A percentile compares a stretch with the other conserved stretches of the same genome.
These are phyloP conservation scores for Curvularia lunata DNA, from an alignment of 2,329 filamentous ascomycete species.

Conservation along the genomic window DNA sequence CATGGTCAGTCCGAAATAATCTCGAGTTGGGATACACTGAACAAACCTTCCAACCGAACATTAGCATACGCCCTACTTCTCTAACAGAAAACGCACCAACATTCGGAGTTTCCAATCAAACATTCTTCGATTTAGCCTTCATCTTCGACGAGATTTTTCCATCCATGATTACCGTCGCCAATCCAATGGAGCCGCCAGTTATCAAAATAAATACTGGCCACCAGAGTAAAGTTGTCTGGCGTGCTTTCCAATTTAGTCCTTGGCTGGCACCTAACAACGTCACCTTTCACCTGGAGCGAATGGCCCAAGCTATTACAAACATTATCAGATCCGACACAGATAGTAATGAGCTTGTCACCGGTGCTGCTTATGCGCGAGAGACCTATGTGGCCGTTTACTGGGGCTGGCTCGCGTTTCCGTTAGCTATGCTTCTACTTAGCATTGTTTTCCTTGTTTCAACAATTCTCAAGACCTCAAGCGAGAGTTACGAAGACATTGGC, in stretches of 20 bases:
- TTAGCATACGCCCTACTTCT: constrained; percentile 14
- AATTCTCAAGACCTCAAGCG: constrained; percentile 31
- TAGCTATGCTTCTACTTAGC: constrained; percentile 30
- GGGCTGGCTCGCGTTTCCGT: constrained; percentile 41
- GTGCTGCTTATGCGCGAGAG: constrained; percentile 1
- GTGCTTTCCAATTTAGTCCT: constrained; percentile 18
- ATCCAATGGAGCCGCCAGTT: background rate
- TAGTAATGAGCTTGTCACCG: constrained; percentile 19
- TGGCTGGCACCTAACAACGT: constrained; percentile 34
- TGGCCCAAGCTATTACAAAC: constrained; percentile 31
- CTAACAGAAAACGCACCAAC: background rate
- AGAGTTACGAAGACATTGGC: constrained; percentile 9
- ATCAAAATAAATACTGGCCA: constrained; percentile 10
- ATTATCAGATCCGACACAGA: background rate
- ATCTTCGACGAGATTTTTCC: constrained; percentile 22
- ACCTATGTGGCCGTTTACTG: constrained; percentile 30
- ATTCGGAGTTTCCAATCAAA: constrained; percentile 17
- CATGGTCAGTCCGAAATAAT: constrained; percentile 4
- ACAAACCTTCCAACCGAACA: constrained; percentile 4
- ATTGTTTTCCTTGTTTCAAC: constrained; percentile 33
- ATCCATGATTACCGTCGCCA: constrained; percentile 5
- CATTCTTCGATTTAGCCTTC: background rate
- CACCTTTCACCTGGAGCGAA: constrained; percentile 25
- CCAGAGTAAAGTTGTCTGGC: background rate
- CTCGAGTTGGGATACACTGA: background rate